Evolutionary conservation across 1,284 basidiomycete species (phyloP).

Genomic region (Entoloma clypeatum): DNA sequence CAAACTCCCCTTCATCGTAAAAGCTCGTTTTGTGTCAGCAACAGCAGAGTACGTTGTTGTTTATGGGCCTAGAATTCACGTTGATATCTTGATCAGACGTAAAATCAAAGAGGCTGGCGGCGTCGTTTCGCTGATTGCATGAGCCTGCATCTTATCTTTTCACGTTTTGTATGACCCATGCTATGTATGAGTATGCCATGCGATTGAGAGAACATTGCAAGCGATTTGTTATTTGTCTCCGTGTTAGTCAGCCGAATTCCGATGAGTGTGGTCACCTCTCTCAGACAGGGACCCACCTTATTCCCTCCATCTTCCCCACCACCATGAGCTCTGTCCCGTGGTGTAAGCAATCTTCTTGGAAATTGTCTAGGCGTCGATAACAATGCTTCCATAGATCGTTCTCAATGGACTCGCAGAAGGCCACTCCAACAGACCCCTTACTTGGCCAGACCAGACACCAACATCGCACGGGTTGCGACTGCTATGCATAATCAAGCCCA

Average conservation of each 20-base stretch:
- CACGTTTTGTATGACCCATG: slow-evolving; percentile 22
- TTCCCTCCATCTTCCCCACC: slow-evolving; percentile 14
- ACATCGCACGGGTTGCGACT: slow-evolving; percentile 39
- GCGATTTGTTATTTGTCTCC: slow-evolving; percentile 13
- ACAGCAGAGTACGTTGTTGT: slow-evolving; percentile 74
- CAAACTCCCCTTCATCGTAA: slow-evolving; percentile 89
- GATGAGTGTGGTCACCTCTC: slow-evolving; percentile 8
- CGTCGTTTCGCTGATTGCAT: slow-evolving; percentile 88
- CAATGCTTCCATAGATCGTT: slow-evolving; percentile 35
- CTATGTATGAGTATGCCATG: slow-evolving; percentile 1
- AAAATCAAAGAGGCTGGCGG: slow-evolving; percentile 94
- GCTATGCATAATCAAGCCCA: slow-evolving; percentile 39
- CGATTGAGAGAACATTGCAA: slow-evolving; percentile 1
- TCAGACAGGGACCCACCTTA: slow-evolving; percentile 17
- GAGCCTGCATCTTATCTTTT: slow-evolving; percentile 34
- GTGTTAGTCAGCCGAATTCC: too few relatives aligned
- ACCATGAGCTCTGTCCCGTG: slow-evolving; percentile 32
- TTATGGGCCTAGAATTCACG: slow-evolving; percentile 3
- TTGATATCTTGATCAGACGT: slow-evolving; percentile 38
- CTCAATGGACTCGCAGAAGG: slow-evolving; percentile 54
- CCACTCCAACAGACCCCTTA: slow-evolving; percentile 45
- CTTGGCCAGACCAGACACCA: slow-evolving; percentile 47
- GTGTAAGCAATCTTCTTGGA: slow-evolving; percentile 31
- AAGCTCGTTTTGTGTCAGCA: slow-evolving; percentile 89
- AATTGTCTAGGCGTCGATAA: slow-evolving; percentile 1